phyloP scores from a whole-genome alignment of 2,329 filamentous ascomycete species.

The Penicillium hesseltinei region DNA sequence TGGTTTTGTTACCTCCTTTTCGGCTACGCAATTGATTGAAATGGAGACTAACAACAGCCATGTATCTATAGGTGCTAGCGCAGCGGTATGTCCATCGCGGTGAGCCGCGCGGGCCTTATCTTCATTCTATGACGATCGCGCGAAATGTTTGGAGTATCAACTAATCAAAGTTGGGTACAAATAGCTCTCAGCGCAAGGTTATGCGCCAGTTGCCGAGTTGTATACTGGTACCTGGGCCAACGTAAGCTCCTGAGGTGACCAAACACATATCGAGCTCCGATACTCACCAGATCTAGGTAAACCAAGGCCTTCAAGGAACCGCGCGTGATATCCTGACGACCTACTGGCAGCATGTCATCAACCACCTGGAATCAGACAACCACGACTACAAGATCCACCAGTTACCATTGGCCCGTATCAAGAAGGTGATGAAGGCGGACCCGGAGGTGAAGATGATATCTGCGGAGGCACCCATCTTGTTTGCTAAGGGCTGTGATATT shows the following conservation, averaged over 20 bases:
- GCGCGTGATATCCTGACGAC: conserved; percentile 98
- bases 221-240: conserved; percentile 96
- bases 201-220: conserved; percentile 81
- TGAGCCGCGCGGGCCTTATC: neutral
- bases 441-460: conserved; percentile 99
- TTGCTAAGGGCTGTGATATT: conserved; percentile 97
- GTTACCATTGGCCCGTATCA: conserved; percentile 93
- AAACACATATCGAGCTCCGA: neutral
- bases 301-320: conserved; percentile 86
- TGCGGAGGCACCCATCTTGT: conserved; percentile 93
- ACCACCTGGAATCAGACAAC: conserved; percentile 86
- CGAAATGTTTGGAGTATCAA: neutral
- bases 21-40: neutral
- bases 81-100: conserved; percentile 55
- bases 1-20: neutral
- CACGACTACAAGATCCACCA: conserved; percentile 99
- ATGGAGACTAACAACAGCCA: conserved; percentile 10
- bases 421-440: conserved; percentile 99
- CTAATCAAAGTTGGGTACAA: conserved; percentile 23
- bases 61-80: conserved; percentile 59
- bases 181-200: conserved; percentile 81
- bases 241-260: conserved; percentile 52
- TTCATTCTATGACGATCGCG: neutral
- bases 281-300: conserved; percentile 61
- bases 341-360: conserved; percentile 99